These are phyloP conservation scores for Botryosphaeria dothidea DNA, from an alignment of 2,329 filamentous ascomycete species.

Conservation along the genomic window DNA sequence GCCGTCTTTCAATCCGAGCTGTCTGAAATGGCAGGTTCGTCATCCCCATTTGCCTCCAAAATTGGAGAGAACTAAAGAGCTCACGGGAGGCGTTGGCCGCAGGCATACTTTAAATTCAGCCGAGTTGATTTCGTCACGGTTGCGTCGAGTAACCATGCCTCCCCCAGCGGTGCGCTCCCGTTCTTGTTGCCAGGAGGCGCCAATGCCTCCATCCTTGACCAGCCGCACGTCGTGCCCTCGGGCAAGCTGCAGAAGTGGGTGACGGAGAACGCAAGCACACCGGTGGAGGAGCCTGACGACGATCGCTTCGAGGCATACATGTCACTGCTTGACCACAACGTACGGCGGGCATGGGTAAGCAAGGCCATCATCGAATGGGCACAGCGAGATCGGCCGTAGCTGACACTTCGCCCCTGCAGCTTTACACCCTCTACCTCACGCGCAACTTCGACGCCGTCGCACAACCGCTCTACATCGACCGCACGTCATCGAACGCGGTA, in stretches of 20 bases:
- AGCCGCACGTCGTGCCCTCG: slow-evolving; percentile 54
- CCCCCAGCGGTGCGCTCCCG: slow-evolving; percentile 82
- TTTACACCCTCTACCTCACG: slow-evolving; percentile 80
- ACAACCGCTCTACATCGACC: slow-evolving; percentile 67
- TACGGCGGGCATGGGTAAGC: slow-evolving; percentile 83
- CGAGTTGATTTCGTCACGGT: slow-evolving; percentile 66
- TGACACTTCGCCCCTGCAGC: slow-evolving; percentile 39
- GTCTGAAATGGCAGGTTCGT: slow-evolving; percentile 90
- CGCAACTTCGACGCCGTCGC: slow-evolving; percentile 69
- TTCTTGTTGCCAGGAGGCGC: slow-evolving; percentile 67
- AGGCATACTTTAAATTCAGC: slow-evolving; percentile 83
- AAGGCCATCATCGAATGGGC: background rate
- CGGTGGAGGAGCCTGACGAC: slow-evolving; percentile 50
- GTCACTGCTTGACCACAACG: slow-evolving; percentile 71
- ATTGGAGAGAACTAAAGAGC: background rate
- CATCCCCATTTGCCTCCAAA: background rate
- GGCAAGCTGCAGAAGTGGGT: slow-evolving; percentile 71
- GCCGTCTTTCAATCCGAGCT: slow-evolving; percentile 88
- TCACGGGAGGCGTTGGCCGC: slow-evolving; percentile 12
- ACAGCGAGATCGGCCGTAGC: slow-evolving; percentile 14
- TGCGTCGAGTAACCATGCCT: slow-evolving; percentile 88
- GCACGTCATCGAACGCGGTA: slow-evolving; percentile 59
- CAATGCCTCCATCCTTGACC: slow-evolving; percentile 29
- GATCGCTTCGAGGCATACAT: slow-evolving; percentile 72
- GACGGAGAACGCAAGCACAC: slow-evolving; percentile 43